Base-by-base conservation (phyloP, 2,329 filamentous ascomycete species). In the Alternaria ventricosa region DNA sequence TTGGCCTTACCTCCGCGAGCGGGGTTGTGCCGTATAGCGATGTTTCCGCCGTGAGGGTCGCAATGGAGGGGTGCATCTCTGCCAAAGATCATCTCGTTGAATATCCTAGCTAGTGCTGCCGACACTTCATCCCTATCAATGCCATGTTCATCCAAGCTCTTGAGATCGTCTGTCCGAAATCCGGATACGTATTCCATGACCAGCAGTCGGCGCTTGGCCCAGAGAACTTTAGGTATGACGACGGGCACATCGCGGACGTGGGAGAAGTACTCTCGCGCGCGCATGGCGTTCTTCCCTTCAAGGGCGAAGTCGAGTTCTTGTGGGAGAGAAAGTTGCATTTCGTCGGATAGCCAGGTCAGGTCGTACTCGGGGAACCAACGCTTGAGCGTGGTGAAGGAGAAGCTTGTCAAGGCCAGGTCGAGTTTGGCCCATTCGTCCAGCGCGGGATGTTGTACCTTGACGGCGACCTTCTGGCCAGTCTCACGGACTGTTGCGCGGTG, bases 21-120 rank as follows among this genome's bases (percentile, higher is more conserved):
- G 5, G 85, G 79, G 75, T 95, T 96, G 78, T 92, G 89, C 45
- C 94, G 90, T 65, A 99, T 93, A 22, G 96, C 94, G 59, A 99
- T 91, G 76, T 99, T 99, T 49, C 96, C 96, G 51, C 94, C 96
- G 76, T 99, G 96, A 0, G 96, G 96, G 77, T 99, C 96, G 81
- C 96, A 99, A 82, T 99, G 96, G 43, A 99, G 83, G 0, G 96
- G 94, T 0, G 95, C 95, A 63, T 90, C 87, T 56, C 90, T 88
- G 53, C 95, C 94, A 70, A 99, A 99, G 71, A 99, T 97, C 96
- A 99, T 99, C 79, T 98, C 94, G 84, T 99, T 99, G 86, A 99
- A 99, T 63, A 99, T 93, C 63, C 90, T 89, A 0, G 96, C 91
- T 5, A 99, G 85, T 0, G 94, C 92, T 1, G 95, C 94, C 0